Evolutionary conservation across 2,329 filamentous ascomycete genomes (phyloP).

Genomic region (Botrytis aclada): DNA sequence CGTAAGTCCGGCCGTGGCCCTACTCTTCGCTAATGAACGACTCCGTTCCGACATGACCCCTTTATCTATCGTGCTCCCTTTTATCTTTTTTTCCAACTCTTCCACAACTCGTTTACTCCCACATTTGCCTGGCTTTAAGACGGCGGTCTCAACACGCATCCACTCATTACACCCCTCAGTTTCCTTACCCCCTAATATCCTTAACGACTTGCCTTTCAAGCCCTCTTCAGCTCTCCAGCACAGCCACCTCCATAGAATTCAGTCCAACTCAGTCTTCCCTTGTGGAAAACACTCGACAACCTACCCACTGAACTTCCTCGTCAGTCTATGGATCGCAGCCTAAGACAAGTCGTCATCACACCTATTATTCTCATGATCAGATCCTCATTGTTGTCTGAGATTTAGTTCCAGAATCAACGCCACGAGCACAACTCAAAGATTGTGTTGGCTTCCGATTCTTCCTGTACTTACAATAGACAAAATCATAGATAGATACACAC

Average conservation of each 20-base stretch:
- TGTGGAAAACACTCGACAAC: rapidly evolving
- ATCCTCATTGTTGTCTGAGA: neutral
- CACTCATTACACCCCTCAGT: neutral
- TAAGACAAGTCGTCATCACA: neutral
- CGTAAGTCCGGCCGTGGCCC: too few species aligned
- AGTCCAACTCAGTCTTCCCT: neutral
- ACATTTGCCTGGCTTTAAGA: neutral
- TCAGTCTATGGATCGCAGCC: neutral
- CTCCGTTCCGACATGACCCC: neutral
- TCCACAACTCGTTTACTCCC: neutral
- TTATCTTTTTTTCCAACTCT: too few species aligned
- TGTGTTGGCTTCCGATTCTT: neutral
- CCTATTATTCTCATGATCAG: neutral
- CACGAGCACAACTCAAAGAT: too few species aligned
- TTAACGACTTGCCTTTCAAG: neutral
- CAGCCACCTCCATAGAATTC: neutral
- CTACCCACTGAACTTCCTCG: neutral
- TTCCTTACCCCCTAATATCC: neutral
- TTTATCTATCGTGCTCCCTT: neutral
- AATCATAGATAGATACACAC: neutral
- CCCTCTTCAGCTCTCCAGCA: neutral
- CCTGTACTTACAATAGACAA: neutral
- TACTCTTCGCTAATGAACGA: neutral
- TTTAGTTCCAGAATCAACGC: neutral
- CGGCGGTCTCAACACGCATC: neutral